Conservation (phyloP, 371 early-diverging fungal species). For the Mortierella sp. region DNA sequence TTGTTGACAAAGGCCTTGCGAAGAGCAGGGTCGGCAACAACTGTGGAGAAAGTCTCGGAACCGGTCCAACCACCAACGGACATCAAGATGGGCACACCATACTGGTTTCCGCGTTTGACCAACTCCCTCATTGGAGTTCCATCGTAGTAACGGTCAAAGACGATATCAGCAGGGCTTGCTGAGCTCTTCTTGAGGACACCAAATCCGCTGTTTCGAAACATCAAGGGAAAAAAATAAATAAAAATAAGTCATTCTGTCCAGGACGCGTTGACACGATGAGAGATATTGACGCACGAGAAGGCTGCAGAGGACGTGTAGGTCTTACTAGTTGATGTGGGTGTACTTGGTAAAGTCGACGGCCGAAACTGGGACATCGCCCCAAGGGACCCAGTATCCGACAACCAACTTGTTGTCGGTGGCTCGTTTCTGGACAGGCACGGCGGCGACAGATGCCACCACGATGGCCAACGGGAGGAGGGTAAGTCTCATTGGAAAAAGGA, state of each 20-base stretch:
- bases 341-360: slow-evolving; percentile 62
- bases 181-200: slow-evolving; percentile 40
- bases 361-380: slow-evolving; percentile 65
- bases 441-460: slow-evolving; percentile 10
- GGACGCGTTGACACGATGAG: neutral
- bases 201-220: slow-evolving; percentile 25
- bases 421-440: slow-evolving; percentile 18
- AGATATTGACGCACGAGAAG: neutral
- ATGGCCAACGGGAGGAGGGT: slow-evolving; percentile 16
- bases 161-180: slow-evolving; percentile 23
- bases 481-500: slow-evolving; percentile 20
- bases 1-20: slow-evolving; percentile 67
- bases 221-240: neutral
- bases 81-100: slow-evolving; percentile 70
- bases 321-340: slow-evolving; percentile 62
- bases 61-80: slow-evolving; percentile 87
- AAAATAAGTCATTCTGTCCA: neutral
- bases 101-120: slow-evolving; percentile 62
- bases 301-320: too few species aligned
- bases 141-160: slow-evolving; percentile 48
- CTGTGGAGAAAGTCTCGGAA: slow-evolving; percentile 69
- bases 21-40: slow-evolving; percentile 56
- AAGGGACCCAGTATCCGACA: slow-evolving; percentile 68
- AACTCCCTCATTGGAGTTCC: slow-evolving; percentile 57
- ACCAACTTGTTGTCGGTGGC: slow-evolving; percentile 29